Conservation (phyloP, 2,329 filamentous ascomycete genomes). For the Fusarium irregulare region DNA sequence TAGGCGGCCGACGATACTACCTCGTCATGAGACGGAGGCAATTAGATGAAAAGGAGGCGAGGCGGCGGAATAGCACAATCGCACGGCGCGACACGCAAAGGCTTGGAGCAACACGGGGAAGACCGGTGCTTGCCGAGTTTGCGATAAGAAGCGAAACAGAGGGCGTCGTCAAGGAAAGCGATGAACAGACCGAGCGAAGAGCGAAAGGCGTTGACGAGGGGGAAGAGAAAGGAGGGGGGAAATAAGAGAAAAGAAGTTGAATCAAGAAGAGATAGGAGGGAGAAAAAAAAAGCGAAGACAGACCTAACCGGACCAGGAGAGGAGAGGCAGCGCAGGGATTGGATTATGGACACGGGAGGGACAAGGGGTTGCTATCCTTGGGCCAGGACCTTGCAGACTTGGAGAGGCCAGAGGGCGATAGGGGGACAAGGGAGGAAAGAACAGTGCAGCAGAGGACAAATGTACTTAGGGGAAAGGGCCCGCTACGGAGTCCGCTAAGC, state of each 20-base stretch:
- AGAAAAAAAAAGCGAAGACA: conserved; percentile 44
- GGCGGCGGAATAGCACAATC: conserved; percentile 25
- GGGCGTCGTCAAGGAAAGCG: conserved; percentile 40
- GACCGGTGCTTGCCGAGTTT: conserved; percentile 39
- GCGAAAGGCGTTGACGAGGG: conserved; percentile 46
- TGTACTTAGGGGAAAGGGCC: conserved; percentile 26
- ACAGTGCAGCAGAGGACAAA: conserved; percentile 9
- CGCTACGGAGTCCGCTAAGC: conserved; percentile 37
- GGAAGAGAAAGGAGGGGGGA: conserved; percentile 39
- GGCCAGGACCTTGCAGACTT: conserved; percentile 41
- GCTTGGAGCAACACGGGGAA: conserved; percentile 35
- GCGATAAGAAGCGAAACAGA: conserved; percentile 30
- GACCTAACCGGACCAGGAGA: conserved; percentile 37
- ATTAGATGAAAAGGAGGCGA: conserved; percentile 31
- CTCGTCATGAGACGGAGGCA: conserved; percentile 42
- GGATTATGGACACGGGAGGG: conserved; percentile 44
- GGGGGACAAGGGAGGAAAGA: conserved; percentile 38
- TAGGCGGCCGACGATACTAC: conserved; percentile 34
- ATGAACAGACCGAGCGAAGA: conserved; percentile 45
- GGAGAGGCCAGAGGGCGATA: conserved; percentile 35
- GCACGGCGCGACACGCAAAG: conserved; percentile 38
- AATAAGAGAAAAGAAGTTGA: conserved; percentile 41
- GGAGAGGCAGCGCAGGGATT: conserved; percentile 44
- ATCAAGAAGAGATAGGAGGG: conserved; percentile 43
- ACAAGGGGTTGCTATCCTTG: conserved; percentile 45